Base-by-base conservation (phyloP, 805 yeast species). In the Ogataea thermomethanolica region DNA sequence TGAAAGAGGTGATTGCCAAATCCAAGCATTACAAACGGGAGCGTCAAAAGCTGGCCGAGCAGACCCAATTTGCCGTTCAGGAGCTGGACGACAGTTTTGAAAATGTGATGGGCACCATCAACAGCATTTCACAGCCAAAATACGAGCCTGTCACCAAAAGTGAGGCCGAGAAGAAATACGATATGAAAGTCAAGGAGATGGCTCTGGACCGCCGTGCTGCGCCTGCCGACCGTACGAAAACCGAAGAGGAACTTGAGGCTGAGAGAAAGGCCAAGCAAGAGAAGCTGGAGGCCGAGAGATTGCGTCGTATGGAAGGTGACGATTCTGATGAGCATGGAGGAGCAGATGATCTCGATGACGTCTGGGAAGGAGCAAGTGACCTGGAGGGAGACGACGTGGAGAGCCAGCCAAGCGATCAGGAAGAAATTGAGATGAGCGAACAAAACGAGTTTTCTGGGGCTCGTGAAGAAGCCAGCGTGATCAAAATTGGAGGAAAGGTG, bases 1-100 rank as follows among this genome's bases (percentile, higher is more conserved):
- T 85, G 95, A 76, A 81, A 50, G 95, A 85, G 58, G 76, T 85
- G 34, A 85, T 85, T 43, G 88, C 93, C 26, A 85, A 85, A 62
- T 82, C 93, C 12, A 85, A 85, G 54, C 80, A 74, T 53, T 76
- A 84, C 62, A 84, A 82, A 54, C 81, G 80, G 25, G 85, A 84
- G 59, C 77, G 93, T 60, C 91, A 85, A 61, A 64, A 71, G 55
- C 69, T 75, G 39, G 81, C 82, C 50, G 78, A 74, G 41, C 68
- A 74, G 54, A 64, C 76, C 10, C 81, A 78, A 55, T 79, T 74
- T 37, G 70, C 78, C 24, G 79, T 85, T 37, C 68, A 69, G 53
- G 84, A 79, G 48, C 69, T 85, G 48, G 91, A 85, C 61, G 88
- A 82, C 21, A 79, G 79, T 20, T 84, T 82, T 55, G 84, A 76